A percentile compares a stretch with the other conserved stretches of the same genome.
Conservation (phyloP, 2,329 filamentous ascomycete genomes). For the Cladobotryum protrusum region DNA sequence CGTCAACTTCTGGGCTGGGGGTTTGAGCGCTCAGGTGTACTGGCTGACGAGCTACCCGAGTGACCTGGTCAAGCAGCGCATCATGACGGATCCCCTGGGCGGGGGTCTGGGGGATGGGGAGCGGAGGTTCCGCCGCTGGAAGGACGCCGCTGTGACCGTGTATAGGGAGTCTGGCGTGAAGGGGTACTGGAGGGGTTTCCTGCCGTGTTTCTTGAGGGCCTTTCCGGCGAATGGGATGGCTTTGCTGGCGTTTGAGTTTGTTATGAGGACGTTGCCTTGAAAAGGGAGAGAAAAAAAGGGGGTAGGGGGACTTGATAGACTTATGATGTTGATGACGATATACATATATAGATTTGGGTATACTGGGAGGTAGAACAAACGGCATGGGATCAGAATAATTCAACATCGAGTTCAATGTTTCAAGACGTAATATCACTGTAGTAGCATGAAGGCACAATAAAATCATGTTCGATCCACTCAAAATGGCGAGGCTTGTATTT, state of each 20-base stretch:
- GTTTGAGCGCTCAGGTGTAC: constrained; percentile 86
- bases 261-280: constrained; percentile 63
- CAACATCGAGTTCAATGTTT: neutral
- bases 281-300: neutral
- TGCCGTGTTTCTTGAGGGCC: constrained; percentile 87
- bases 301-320: neutral
- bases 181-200: constrained; percentile 89
- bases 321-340: too few species aligned
- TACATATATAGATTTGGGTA: too few species aligned
- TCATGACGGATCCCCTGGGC: constrained; percentile 92
- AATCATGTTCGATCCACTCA: constrained; percentile 8
- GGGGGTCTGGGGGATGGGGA: constrained; percentile 60
- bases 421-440: too few species aligned
- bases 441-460: too few species aligned
- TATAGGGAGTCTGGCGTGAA: constrained; percentile 68
- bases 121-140: constrained; percentile 68
- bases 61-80: constrained; percentile 90
- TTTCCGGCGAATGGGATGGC: constrained; percentile 97
- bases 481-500: too few species aligned
- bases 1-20: constrained; percentile 96
- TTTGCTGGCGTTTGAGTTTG: constrained; percentile 84
- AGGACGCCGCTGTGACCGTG: constrained; percentile 69
- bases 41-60: constrained; percentile 90
- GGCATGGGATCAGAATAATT: neutral
- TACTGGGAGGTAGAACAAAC: neutral